A percentile compares a stretch with the other conserved stretches of the same genome.
These are phyloP conservation scores for Pythium biforme DNA, from an alignment of 352 stramenopile genomes.

Conservation along the genomic window DNA sequence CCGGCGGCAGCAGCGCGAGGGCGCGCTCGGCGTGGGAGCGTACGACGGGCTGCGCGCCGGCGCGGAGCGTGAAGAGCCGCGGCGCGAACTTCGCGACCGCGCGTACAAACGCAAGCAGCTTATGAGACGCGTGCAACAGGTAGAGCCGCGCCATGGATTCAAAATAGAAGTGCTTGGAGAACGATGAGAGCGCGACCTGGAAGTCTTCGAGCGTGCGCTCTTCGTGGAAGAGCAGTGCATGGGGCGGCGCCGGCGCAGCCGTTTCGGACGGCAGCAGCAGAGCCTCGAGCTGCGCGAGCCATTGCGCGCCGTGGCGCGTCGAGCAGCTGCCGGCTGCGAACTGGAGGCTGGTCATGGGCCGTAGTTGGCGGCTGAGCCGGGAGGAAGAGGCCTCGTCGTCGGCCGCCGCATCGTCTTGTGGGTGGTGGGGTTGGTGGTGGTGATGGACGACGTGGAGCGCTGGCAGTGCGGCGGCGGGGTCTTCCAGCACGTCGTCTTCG, in stretches of 20 bases:
- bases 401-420: conserved; percentile 16
- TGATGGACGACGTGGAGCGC: conserved; percentile 8
- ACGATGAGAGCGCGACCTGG: conserved; percentile 62
- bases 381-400: conserved; percentile 35
- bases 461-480: not conserved
- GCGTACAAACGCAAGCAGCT: conserved; percentile 57
- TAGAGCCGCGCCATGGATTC: conserved; percentile 82
- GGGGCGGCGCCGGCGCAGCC: conserved; percentile 36
- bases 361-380: conserved; percentile 69
- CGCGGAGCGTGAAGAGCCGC: conserved; percentile 56
- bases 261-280: conserved; percentile 50
- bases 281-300: conserved; percentile 70
- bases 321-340: conserved; percentile 68
- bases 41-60: conserved; percentile 17
- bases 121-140: conserved; percentile 58
- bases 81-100: conserved; percentile 62
- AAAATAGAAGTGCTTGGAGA: conserved; percentile 88
- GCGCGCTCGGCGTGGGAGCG: conserved; percentile 72
- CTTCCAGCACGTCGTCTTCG: conserved; percentile 13
- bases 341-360: conserved; percentile 75
- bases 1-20: conserved; percentile 56
- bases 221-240: conserved; percentile 80
- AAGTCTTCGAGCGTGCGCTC: conserved; percentile 73
- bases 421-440: not conserved
- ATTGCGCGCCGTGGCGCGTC: conserved; percentile 52